Base-by-base conservation (phyloP, 1,284 basidiomycete genomes). In the Tylopilus sp. region DNA sequence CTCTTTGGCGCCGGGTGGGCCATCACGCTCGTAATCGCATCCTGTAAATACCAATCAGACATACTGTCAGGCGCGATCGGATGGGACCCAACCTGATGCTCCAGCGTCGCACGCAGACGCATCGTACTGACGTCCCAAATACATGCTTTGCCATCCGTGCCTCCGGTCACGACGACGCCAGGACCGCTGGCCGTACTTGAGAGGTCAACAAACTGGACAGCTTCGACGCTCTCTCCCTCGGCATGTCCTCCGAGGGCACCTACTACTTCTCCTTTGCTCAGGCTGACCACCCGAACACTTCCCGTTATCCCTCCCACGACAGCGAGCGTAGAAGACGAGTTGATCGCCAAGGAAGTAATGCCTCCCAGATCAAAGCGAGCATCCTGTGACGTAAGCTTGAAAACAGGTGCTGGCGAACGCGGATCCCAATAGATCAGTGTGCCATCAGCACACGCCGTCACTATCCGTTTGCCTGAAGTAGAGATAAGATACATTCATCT, bases 341-440 rank as follows among this genome's bases (percentile, higher is more conserved):
- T 96, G 55, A 98, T 84, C 29, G 91, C 93, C 36, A 99, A 81
- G 3, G 95, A 89, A 7, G 96, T 98, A 78, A 99, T 94, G 41
- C 91, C 91, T 36, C 90, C 90, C 44, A 95, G 81, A 61, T 87
- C 83, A 77, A 96, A 96, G 9, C 93, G 89, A n/a, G 87, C 89
- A 73, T 96, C 91, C 36, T 86, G 78, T 2, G 89, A 72, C 26
- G 88, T 88, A 58, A 98, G 88, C 80, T 96, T 96, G 84, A 94
- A 93, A 22, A 96, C 69, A 0, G 96, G 93, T 0, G 87, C 83
- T 0, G 93, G 84, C 2, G 87, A 90, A 53, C 93, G 90, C 1
- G 96, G 96, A 76, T 99, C 96, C 96, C 96, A 99, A 74, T 93
- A 90, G 67, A 98, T 93, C 58, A 99, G 85, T 3, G 85, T 89